Percentiles rank a stretch among this genome's conserved stretches.
phyloP scores from a whole-genome alignment of 1,139 yeast genomes.

The Yamadazyma atmosphaerica region DNA sequence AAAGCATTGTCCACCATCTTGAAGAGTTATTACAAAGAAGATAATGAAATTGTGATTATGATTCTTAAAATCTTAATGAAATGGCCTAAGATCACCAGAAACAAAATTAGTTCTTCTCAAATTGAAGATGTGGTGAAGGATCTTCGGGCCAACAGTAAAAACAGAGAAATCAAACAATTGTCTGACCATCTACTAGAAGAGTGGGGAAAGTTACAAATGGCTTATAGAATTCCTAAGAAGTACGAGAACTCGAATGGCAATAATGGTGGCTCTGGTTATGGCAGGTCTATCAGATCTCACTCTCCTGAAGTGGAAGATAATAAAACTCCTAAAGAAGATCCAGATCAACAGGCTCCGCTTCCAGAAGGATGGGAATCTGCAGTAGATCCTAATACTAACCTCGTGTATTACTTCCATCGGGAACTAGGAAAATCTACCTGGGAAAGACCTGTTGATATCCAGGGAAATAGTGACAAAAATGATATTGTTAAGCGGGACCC shows the following conservation, averaged over 20 bases:
- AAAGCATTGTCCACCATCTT: conserved; percentile 69
- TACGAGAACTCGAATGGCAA: conserved; percentile 3
- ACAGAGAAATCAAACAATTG: conserved; percentile 32
- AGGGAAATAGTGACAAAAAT: conserved; percentile 15
- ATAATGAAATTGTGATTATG: conserved; percentile 41
- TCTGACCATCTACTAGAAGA: conserved; percentile 53
- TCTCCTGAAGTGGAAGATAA: conserved; percentile 17
- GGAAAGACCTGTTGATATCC: conserved; percentile 33
- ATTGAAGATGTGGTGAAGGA: conserved; percentile 65
- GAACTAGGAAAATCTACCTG: conserved; percentile 51
- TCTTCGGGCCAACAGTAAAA: conserved; percentile 32
- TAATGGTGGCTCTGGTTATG: conserved; percentile 16
- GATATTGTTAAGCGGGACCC: conserved; percentile 2
- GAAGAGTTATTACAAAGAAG: conserved; percentile 34
- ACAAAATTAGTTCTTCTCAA: conserved; percentile 77
- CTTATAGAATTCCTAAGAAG: conserved; percentile 75
- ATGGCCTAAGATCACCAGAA: conserved; percentile 84
- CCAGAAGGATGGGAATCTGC: conserved; percentile 60
- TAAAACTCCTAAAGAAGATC: conserved; percentile 6
- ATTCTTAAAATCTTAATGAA: conserved; percentile 58
- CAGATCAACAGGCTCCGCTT: conserved; percentile 24
- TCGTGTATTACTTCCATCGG: conserved; percentile 56
- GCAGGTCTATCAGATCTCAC: conserved; percentile 23
- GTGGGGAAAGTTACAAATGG: conserved; percentile 80
- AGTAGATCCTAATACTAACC: conserved; percentile 38